Conservation (phyloP, 73 alveolate genomes). For the Tetrahymena thermophila region DNA sequence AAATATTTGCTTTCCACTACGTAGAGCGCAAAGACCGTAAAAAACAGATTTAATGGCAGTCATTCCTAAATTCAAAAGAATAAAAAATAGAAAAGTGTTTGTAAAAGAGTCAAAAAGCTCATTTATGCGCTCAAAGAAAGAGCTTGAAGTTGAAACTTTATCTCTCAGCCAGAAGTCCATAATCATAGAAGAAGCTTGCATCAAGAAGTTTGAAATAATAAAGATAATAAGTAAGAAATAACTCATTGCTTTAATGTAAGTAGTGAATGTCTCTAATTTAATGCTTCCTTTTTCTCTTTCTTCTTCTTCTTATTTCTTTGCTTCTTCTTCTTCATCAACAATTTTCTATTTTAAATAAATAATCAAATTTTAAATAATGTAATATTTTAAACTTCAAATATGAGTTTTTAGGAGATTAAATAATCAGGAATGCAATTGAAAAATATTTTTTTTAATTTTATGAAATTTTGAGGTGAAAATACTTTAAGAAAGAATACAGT, state of each 20-base stretch:
- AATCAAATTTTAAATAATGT: too few species aligned
- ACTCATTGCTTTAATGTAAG: slow-evolving; percentile 5
- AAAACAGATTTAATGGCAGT: background rate
- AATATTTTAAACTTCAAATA: too few species aligned
- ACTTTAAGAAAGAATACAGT: too few species aligned
- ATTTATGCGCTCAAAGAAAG: slow-evolving; percentile 9
- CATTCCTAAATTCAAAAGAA: background rate
- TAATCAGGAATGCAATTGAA: too few species aligned
- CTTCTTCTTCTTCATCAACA: background rate
- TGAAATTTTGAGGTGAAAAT: too few species aligned
- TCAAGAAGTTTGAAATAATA: background rate
- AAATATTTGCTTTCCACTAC: slow-evolving; percentile 8
- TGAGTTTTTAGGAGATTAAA: too few species aligned
- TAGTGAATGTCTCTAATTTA: slow-evolving; percentile 11
- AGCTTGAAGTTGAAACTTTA: slow-evolving; percentile 4
- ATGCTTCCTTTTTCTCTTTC: slow-evolving; percentile 47
- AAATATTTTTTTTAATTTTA: too few species aligned
- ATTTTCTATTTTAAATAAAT: background rate
- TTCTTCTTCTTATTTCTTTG: slow-evolving; percentile 30
- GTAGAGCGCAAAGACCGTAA: slow-evolving; percentile 5
- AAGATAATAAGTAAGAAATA: background rate
- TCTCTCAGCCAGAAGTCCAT: slow-evolving; percentile 40
- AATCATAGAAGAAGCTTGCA: background rate
- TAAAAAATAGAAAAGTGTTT: background rate
- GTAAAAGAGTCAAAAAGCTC: background rate